Conservation (phyloP, 768 basidiomycete species). For the Mycena epipterygia region DNA sequence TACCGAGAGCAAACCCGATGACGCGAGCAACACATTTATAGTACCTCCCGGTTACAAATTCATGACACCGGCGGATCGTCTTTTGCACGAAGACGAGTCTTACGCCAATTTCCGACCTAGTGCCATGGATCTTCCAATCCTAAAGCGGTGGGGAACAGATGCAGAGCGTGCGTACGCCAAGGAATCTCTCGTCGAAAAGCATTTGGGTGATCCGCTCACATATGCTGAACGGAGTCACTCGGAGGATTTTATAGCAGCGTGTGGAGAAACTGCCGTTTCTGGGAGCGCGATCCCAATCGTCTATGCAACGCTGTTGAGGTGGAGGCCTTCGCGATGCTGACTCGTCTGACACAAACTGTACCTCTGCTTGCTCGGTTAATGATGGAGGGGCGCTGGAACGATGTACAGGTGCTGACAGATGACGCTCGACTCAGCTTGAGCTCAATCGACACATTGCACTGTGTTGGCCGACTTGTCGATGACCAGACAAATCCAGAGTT, state of each 20-base stretch:
- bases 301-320: background rate
- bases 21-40: background rate
- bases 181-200: background rate
- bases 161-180: background rate
- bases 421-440: background rate
- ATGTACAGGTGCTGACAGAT: background rate
- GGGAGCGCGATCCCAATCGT: background rate
- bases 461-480: background rate
- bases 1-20: too few relatives aligned
- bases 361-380: background rate
- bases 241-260: background rate
- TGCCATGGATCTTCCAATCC: too few relatives aligned
- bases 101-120: too few relatives aligned
- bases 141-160: background rate
- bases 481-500: background rate
- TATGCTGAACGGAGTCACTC: background rate
- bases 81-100: too few relatives aligned
- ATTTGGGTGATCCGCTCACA: background rate
- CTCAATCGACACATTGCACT: background rate
- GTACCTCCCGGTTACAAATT: background rate
- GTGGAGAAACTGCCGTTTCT: background rate
- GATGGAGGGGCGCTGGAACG: constrained; percentile 6
- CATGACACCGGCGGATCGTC: too few relatives aligned
- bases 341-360: background rate
- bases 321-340: background rate